Evolutionary conservation across 1,284 basidiomycete genomes (phyloP), one percentile per base, ranked within the genome.

Genomic region (Rhizoctonia solani): DNA sequence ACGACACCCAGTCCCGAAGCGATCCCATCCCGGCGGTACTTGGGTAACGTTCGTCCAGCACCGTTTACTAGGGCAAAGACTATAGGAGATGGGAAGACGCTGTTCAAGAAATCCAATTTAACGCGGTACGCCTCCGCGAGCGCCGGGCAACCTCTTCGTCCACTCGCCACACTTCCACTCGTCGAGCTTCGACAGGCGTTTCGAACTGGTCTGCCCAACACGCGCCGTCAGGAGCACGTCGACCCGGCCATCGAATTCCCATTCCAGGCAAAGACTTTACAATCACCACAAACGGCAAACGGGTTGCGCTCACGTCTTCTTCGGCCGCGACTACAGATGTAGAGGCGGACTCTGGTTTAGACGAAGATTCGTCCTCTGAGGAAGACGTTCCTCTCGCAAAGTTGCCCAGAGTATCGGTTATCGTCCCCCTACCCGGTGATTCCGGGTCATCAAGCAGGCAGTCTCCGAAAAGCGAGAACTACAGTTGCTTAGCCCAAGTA

Each of bases 321-420:
- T n/a, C n/a, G n/a, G n/a, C n/a, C n/a, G n/a, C n/a, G n/a, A n/a
- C n/a, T n/a, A n/a, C n/a, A n/a, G n/a, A n/a, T n/a, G n/a, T n/a
- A n/a, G n/a, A n/a, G n/a, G n/a, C n/a, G n/a, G n/a, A n/a, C n/a
- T n/a, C n/a, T n/a, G n/a, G n/a, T n/a, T n/a, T n/a, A n/a, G n/a
- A n/a, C n/a, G n/a, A n/a, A n/a, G 27, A 13, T 19, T 30, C 52
- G 4, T 4, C 27, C 5, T 63, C 58, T 19, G 56, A 46, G n/a
- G 44, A 46, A 21, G 44, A 46, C 21, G 21, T 46, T 19, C 44
- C 56, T 34, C 27, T 61, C 19, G 25, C 30, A 34, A 63, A 34
- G n/a, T n/a, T n/a, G n/a, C n/a, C n/a, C 23, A 44, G 41, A 19
- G 47, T 63, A 4, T 63, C 58, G 32, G n/a, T 63, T 13, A 34